Evolutionary conservation across 2,329 filamentous ascomycete species (phyloP).

Genomic region (Diplodia scrobiculata): DNA sequence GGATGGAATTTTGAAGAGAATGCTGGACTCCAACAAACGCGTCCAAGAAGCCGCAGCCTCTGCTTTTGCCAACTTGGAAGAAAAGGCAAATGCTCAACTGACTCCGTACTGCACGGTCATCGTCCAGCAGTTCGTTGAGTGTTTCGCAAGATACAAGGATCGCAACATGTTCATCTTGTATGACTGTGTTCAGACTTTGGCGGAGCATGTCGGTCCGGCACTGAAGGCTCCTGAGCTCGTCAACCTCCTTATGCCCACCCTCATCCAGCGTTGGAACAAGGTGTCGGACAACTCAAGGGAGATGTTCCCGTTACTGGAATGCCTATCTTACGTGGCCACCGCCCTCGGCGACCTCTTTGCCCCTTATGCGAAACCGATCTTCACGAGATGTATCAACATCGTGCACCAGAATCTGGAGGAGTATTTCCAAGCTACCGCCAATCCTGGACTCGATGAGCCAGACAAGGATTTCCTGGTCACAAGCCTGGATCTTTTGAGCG

Average conservation of each 20-base stretch:
- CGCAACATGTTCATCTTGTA: constrained; percentile 99
- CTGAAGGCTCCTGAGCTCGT: constrained; percentile 81
- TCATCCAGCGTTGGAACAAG: constrained; percentile 84
- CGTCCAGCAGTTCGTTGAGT: constrained; percentile 85
- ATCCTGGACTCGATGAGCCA: constrained; percentile 71
- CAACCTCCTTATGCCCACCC: constrained; percentile 84
- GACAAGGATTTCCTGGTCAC: constrained; percentile 98
- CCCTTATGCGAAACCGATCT: constrained; percentile 83
- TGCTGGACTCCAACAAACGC: constrained; percentile 97
- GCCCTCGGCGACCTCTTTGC: constrained; percentile 81
- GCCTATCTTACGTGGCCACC: constrained; percentile 88
- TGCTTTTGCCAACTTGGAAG: constrained; percentile 92
- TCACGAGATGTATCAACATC: constrained; percentile 82
- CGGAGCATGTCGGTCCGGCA: constrained; percentile 82
- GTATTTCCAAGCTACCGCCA: constrained; percentile 68
- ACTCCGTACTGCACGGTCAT: constrained; percentile 88
- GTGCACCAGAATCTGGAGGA: constrained; percentile 90
- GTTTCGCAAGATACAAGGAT: constrained; percentile 95
- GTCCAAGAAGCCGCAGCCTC: constrained; percentile 96
- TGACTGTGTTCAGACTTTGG: constrained; percentile 95
- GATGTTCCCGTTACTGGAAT: constrained; percentile 93
- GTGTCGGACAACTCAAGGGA: constrained; percentile 88
- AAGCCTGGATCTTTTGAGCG: constrained; percentile 87
- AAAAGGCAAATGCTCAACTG: constrained; percentile 80
- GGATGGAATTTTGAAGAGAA: constrained; percentile 90